Evolutionary conservation across 495 filamentous ascomycete genomes (phyloP).

Genomic region (Hyaloscypha hepaticicola): DNA sequence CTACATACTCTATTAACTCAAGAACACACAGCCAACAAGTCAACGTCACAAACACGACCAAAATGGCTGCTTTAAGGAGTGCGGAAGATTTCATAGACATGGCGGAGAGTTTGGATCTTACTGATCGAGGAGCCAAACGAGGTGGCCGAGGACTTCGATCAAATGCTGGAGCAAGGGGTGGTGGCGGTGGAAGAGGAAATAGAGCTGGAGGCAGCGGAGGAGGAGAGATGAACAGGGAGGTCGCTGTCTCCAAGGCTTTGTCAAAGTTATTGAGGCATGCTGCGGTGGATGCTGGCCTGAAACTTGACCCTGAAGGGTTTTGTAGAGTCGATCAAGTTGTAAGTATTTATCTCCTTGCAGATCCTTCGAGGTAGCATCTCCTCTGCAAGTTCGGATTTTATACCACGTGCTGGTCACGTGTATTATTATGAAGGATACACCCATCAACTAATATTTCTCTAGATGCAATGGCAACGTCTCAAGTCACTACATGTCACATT

Average conservation of each 20-base stretch:
- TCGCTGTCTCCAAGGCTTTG: conserved; percentile 76
- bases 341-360: conserved; percentile 38
- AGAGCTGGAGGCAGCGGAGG: conserved; percentile 36
- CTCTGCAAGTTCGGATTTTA: neutral
- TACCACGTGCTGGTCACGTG: neutral
- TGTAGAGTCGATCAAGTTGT: conserved; percentile 77
- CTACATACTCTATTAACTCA: neutral
- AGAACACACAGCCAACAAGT: neutral
- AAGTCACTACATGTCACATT: conserved; percentile 69
- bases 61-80: conserved; percentile 5
- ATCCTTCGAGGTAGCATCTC: neutral
- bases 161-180: neutral
- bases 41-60: neutral
- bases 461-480: conserved; percentile 50
- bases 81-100: conserved; percentile 8
- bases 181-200: conserved; percentile 29
- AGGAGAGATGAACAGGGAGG: conserved; percentile 47
- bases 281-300: conserved; percentile 73
- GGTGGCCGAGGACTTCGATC: conserved; percentile 3
- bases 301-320: conserved; percentile 75
- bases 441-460: neutral
- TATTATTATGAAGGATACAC: neutral
- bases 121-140: conserved; percentile 3
- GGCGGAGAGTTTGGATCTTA: conserved; percentile 18
- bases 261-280: conserved; percentile 80